Evolutionary conservation across 768 basidiomycete genomes (phyloP).

Genomic region (Boletus sp.): DNA sequence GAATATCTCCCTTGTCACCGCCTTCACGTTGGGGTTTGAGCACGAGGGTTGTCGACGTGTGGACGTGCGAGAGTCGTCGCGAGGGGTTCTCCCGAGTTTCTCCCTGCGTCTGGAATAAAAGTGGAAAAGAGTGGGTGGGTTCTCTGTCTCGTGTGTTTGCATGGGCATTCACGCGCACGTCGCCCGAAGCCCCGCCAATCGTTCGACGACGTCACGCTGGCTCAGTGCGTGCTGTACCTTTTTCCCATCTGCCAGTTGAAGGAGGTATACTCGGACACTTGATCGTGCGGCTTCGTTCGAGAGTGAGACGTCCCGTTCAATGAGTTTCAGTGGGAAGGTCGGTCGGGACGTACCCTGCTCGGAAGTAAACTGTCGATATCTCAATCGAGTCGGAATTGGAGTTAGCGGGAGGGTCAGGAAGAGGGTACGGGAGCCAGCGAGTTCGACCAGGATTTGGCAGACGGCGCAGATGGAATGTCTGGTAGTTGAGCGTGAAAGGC

Average conservation of each 20-base stretch:
- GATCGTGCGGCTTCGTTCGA: slow-evolving; percentile 83
- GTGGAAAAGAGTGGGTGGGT: slow-evolving; percentile 2
- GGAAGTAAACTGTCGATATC: slow-evolving; percentile 88
- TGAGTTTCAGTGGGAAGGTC: slow-evolving; percentile 61
- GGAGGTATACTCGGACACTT: slow-evolving; percentile 88
- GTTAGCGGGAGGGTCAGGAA: slow-evolving; percentile 27
- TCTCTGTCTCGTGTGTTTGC: slow-evolving; percentile 62
- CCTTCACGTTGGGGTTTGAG: slow-evolving; percentile 97
- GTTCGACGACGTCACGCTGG: slow-evolving; percentile 66
- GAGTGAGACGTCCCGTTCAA: slow-evolving; percentile 69
- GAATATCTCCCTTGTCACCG: slow-evolving; percentile 84
- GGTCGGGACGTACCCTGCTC: too few species aligned
- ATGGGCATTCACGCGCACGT: slow-evolving; percentile 91
- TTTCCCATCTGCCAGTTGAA: slow-evolving; percentile 96
- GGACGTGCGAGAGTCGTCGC: slow-evolving; percentile 22
- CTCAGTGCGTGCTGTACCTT: slow-evolving; percentile 90
- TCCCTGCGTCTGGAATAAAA: background rate
- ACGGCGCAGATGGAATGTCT: slow-evolving; percentile 75
- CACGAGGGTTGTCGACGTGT: slow-evolving; percentile 57
- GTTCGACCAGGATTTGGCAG: slow-evolving; percentile 72
- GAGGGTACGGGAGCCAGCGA: slow-evolving; percentile 47
- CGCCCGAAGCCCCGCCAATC: slow-evolving; percentile 59
- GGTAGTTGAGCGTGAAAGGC: background rate
- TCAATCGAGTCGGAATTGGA: slow-evolving; percentile 39
- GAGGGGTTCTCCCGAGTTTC: slow-evolving; percentile 10